Evolutionary conservation across 2,329 filamentous ascomycete species (phyloP), one percentile per base, ranked within the genome.

Genomic region (Aspergillus pseudoglaucus): DNA sequence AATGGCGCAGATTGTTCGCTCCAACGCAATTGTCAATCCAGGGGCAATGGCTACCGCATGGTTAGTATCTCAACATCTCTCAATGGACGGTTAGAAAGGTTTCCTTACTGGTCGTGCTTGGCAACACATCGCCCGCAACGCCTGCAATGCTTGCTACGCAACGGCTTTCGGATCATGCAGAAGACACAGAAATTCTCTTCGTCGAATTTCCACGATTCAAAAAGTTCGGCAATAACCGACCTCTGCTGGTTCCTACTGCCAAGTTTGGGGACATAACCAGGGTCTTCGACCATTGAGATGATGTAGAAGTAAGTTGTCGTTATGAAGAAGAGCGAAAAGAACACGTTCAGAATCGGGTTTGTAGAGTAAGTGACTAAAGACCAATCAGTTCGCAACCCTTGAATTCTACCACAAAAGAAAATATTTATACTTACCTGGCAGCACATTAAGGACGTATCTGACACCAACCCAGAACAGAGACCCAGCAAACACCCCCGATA

Each of bases 11-110:
- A 66, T 97, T 98, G 73, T 97, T 97, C 54, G 93, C 81, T 39
- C 88, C 93, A 38, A 98, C 82, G 61, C 93, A 98, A 69, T 96
- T 97, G 71, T 95, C 87, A 20, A 97, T 88, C 93, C 93, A 98
- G 0, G 93, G 93, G 62, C 93, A 98, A 65, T 98, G 93, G 63
- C 89, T 94, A 55, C 27, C n/a, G 4, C 40, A 45, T 17, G 27
- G 47, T 53, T 40, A 53, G 20, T 6, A n/a, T 45, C 41, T 44
- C n/a, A 17, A 41, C 15, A 8, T 6, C 9, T 10, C 32, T 12
- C 8, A 12, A 12, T 15, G 18, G 8, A 39, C 25, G 10, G n/a
- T 18, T 23, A 23, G 6, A 22, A 15, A 22, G 35, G 25, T 78
- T 39, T 10, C 17, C 88, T 78, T 72, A 94, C 89, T 98, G 93